A percentile compares a stretch with the other conserved stretches of the same genome.
Conservation (phyloP, 768 basidiomycete species). For the Amanita pseudoporphyria region DNA sequence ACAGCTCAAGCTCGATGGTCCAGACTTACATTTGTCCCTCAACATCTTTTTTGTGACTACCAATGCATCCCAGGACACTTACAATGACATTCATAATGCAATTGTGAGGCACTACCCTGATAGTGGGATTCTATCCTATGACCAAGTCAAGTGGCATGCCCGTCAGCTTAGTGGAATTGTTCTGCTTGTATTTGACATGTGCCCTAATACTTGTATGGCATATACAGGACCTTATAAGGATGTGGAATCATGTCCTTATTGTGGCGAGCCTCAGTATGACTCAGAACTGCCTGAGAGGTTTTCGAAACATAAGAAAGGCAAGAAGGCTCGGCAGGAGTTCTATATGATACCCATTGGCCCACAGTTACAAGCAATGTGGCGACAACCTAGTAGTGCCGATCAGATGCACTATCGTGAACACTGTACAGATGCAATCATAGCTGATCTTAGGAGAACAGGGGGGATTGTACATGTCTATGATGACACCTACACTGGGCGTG, state of each 20-base stretch:
- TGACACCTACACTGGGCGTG: too few relatives aligned
- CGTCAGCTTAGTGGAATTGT: slow-evolving; percentile 23
- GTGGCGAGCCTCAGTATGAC: too few relatives aligned
- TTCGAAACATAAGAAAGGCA: slow-evolving; percentile 3
- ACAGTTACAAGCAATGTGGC: slow-evolving; percentile 23
- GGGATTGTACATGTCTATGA: too few relatives aligned
- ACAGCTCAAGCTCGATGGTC: slow-evolving; percentile 1
- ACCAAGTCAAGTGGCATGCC: slow-evolving; percentile 18
- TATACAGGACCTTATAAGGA: too few relatives aligned
- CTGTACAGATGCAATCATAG: slow-evolving; percentile 8
- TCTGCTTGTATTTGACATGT: slow-evolving; percentile 31
- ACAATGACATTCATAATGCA: slow-evolving; percentile 2
- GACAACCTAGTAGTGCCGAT: slow-evolving; percentile 11
- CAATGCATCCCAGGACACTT: slow-evolving; percentile 11
- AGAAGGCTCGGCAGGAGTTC: slow-evolving; percentile 13
- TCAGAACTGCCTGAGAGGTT: too few relatives aligned
- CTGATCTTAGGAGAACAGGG: too few relatives aligned
- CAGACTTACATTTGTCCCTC: slow-evolving; percentile 14
- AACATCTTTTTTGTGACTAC: slow-evolving; percentile 10
- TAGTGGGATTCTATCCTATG: slow-evolving; percentile 17
- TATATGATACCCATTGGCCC: slow-evolving; percentile 25
- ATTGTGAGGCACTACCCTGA: slow-evolving; percentile 14
- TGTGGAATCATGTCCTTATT: too few relatives aligned
- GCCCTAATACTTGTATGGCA: too few relatives aligned
- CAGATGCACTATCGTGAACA: slow-evolving; percentile 12